These are phyloP conservation scores for Penicillium egyptiacum DNA, from an alignment of 495 filamentous ascomycete species.

Conservation along the genomic window DNA sequence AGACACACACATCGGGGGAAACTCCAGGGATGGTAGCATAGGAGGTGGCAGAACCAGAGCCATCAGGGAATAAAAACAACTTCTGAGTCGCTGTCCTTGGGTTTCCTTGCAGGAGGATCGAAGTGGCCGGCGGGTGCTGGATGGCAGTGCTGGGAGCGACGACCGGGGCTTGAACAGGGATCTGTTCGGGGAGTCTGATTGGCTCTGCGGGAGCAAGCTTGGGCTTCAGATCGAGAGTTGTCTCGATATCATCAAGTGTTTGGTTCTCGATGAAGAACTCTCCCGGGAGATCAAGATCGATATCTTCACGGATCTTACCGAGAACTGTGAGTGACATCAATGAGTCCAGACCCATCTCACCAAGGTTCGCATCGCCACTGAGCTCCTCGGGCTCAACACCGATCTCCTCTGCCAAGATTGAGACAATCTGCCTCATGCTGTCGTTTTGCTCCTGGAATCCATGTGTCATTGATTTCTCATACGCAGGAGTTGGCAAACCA, in stretches of 20 bases:
- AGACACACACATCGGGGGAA: slow-evolving; percentile 54
- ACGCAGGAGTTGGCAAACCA: slow-evolving; percentile 32
- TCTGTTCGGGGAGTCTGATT: slow-evolving; percentile 23
- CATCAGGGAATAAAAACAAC: slow-evolving; percentile 53
- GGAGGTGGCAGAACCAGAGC: slow-evolving; percentile 55
- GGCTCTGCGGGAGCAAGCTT: slow-evolving; percentile 30
- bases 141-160: slow-evolving; percentile 17
- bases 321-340: slow-evolving; percentile 53
- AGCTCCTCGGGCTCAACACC: slow-evolving; percentile 66
- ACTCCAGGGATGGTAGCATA: slow-evolving; percentile 61
- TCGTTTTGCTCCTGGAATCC: slow-evolving; percentile 44
- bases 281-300: slow-evolving; percentile 50
- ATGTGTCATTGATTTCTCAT: slow-evolving; percentile 33
- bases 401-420: slow-evolving; percentile 67
- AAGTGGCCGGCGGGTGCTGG: slow-evolving; percentile 47
- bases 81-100: slow-evolving; percentile 43
- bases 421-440: slow-evolving; percentile 48
- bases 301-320: slow-evolving; percentile 55
- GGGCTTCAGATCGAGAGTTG: slow-evolving; percentile 40
- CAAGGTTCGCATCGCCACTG: slow-evolving; percentile 41
- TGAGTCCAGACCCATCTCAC: slow-evolving; percentile 54
- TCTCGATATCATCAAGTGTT: slow-evolving; percentile 58
- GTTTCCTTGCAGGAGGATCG: slow-evolving; percentile 52
- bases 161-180: slow-evolving; percentile 20
- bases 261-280: slow-evolving; percentile 61